Percentiles rank a stretch among this genome's conserved stretches.
phyloP scores from a whole-genome alignment of 306 rosid species.

The Gillenia trifoliata region DNA sequence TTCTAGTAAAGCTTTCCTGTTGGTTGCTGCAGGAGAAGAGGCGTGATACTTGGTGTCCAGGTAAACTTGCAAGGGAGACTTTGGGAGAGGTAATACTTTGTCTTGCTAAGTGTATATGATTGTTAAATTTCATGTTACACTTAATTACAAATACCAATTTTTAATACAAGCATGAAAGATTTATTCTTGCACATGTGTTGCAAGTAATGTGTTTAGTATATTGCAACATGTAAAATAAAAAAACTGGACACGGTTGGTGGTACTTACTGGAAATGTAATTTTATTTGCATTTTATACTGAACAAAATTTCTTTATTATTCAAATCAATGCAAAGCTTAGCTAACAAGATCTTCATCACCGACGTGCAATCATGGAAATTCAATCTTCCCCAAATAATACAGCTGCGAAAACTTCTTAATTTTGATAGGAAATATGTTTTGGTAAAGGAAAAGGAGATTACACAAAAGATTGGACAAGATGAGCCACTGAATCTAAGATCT shows the following conservation, averaged over 20 bases:
- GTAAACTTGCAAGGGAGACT: constrained; percentile 51
- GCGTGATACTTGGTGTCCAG: constrained; percentile 93
- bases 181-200: neutral
- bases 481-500: neutral
- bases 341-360: neutral
- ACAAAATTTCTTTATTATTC: neutral
- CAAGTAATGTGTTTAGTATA: neutral
- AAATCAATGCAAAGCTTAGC: neutral
- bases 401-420: neutral
- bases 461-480: neutral
- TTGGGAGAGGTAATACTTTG: constrained; percentile 47
- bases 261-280: neutral
- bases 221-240: neutral
- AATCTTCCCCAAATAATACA: neutral
- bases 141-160: constrained; percentile 12
- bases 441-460: neutral
- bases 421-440: neutral
- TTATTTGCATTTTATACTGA: neutral
- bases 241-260: neutral
- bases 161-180: neutral
- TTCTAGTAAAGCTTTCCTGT: constrained; percentile 27
- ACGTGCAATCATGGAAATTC: neutral
- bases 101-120: constrained; percentile 10
- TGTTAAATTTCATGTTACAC: constrained; percentile 4
- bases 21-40: constrained; percentile 71